Evolutionary conservation across 148 eudicot genomes (phyloP), one percentile per base, ranked within the genome.

Genomic region (Fallopia convolvulus): DNA sequence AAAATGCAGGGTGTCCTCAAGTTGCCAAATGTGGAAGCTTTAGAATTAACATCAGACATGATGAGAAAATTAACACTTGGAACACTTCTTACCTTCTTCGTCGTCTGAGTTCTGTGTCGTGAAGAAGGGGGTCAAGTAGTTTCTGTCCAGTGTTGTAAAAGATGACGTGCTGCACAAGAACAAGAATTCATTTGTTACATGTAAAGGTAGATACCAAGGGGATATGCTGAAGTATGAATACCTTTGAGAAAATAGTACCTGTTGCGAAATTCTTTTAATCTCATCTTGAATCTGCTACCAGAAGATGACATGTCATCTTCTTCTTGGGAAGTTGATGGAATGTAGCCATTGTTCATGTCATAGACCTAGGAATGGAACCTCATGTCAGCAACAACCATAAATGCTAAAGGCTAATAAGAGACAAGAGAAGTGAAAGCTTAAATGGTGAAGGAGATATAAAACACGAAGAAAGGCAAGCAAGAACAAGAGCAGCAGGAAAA

Each of bases 71-170:
- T 68, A 23, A 30, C 17, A 68, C 39, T 30, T 14, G 11, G 21
- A 70, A 5, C 6, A 12, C 44, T 70, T 36, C 74, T 80, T 86
- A 93, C 97, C 97, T 26, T 74, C 81, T 70, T 88, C 97, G 14
- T 91, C 97, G 68, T 93, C 97, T 32, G 86, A 96, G 77, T 84
- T 79, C 87, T 95, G 99, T 79, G 88, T 85, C 75, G 99, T 95
- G 65, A 95, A 95, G 82, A 95, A 92, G 36, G 99, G 99, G 23
- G 99, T 95, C 77, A 95, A 89, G 85, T 95, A 95, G 83, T 95
- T 92, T 82, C 81, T 92, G 79, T 95, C 99, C 78, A 95, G 80
- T 76, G 97, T 87, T 33, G 97, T 86, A 77, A 95, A 95, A 33
- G 99, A 89, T 55, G 94, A 83, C 8, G 99, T 82, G 66, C 99